Base-by-base conservation (phyloP, 1,284 basidiomycete species). In the Grifola frondosa region DNA sequence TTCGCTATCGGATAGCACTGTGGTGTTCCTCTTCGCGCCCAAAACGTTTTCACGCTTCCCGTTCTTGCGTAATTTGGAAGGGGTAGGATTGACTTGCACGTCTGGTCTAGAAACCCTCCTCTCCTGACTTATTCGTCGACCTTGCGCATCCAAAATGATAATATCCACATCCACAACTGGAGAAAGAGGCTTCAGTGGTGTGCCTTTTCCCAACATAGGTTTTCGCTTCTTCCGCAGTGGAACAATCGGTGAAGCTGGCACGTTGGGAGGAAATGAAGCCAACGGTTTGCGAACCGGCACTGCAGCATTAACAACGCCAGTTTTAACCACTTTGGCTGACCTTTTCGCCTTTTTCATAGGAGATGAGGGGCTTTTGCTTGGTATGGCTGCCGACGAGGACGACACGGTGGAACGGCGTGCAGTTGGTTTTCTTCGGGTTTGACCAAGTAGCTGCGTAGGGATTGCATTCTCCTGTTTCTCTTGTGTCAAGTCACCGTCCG, bases 91-190 rank as follows among this genome's bases (percentile, higher is more conserved):
- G 16, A 57, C 53, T 30, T 61, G 60, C 7, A 66, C 55, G 31
- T 59, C 53, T 13, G 58, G 48, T 34, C 59, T 60, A 13, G 67
- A 64, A 6, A 63, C 52, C 23, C 67, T 52, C 30, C 58, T 47
- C 49, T 88, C 84, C 56, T 78, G 72, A 46, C 72, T 75, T 35
- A 87, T 48, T 28, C 67, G 74, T 40, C 64, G 69, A 9, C 84
- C 86, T 30, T 68, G 58, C 17, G 75, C 69, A 55, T 88, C 84
- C 20, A 87, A 46, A 30, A 84, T 64, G 26, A 80, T 66, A 34
- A 89, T 88, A 29, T 88, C 83, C 33, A 88, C 70, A 37, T 81
- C 68, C 10, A 86, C 69, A 16, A 75, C 66, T 1, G 78, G 74
- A 5, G 71, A 67, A 29, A 66, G 64, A 28, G 58, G 50, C 15